Conservation (phyloP, 2,329 filamentous ascomycete genomes). For the Triangularia setosa region DNA sequence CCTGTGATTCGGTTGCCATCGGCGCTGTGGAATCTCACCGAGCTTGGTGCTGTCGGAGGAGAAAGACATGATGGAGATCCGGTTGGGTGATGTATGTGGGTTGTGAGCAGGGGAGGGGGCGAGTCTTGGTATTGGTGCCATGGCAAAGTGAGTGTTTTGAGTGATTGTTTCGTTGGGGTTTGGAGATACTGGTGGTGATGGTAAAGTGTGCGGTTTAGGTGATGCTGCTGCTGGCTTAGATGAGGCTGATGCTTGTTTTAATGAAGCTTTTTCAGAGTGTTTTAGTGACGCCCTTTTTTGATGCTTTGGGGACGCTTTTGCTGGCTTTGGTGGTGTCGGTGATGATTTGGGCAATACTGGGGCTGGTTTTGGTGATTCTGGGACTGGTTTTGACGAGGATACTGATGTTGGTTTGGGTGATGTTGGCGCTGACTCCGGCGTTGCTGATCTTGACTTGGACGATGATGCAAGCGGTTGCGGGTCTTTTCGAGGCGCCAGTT, state of each 20-base stretch:
- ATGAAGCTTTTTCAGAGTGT: neutral
- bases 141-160: neutral
- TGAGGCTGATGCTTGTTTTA: neutral
- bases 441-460: neutral
- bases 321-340: neutral
- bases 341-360: too few species aligned
- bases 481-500: neutral
- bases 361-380: neutral
- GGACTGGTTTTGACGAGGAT: neutral
- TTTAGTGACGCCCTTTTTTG: neutral
- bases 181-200: neutral
- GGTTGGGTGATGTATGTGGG: slow-evolving; percentile 16
- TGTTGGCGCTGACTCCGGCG: neutral
- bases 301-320: neutral
- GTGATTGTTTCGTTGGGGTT: neutral
- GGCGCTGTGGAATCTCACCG: slow-evolving; percentile 33
- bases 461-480: neutral
- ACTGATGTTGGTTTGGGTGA: neutral
- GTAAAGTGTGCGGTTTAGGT: neutral
- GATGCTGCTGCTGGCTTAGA: neutral
- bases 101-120: neutral
- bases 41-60: slow-evolving; percentile 34
- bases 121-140: neutral
- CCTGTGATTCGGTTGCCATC: slow-evolving; percentile 20
- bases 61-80: slow-evolving; percentile 31